Evolutionary conservation across 495 filamentous ascomycete species (phyloP).

Genomic region (Podospora appendiculata): DNA sequence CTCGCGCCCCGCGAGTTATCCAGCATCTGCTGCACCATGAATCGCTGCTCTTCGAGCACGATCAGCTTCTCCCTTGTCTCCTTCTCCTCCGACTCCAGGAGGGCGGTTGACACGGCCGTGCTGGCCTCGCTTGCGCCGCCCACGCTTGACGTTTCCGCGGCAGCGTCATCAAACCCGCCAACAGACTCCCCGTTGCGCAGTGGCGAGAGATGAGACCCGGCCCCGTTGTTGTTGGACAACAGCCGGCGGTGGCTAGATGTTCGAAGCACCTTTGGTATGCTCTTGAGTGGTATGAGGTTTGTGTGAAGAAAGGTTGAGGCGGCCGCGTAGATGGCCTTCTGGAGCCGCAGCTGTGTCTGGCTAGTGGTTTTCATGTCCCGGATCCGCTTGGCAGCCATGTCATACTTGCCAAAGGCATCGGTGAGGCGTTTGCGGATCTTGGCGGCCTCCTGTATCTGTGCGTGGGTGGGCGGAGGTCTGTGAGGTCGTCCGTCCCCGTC

Average conservation of each 20-base stretch:
- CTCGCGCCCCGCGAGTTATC: constrained; percentile 69
- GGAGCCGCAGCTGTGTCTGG: constrained; percentile 65
- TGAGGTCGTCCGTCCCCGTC: constrained; percentile 48
- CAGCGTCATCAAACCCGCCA: constrained; percentile 15
- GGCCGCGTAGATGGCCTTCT: constrained; percentile 77
- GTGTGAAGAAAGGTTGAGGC: constrained; percentile 79
- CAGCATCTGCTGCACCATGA: constrained; percentile 86
- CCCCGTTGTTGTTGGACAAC: constrained; percentile 23
- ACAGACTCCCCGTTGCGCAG: constrained; percentile 36
- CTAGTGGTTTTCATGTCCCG: constrained; percentile 66
- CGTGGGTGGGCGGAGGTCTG: constrained; percentile 59
- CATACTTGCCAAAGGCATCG: constrained; percentile 86
- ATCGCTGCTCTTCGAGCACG: constrained; percentile 90
- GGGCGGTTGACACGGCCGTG: constrained; percentile 52
- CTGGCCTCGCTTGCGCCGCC: constrained; percentile 45
- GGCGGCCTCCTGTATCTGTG: constrained; percentile 77
- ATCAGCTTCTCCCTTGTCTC: constrained; percentile 75
- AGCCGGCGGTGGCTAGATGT: constrained; percentile 43
- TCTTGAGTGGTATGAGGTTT: constrained; percentile 88
- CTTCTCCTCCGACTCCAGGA: constrained; percentile 77
- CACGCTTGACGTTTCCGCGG: constrained; percentile 52
- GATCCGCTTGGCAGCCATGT: constrained; percentile 74
- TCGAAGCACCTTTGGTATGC: constrained; percentile 73
- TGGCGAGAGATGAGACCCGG: constrained; percentile 18
- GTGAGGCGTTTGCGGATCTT: constrained; percentile 87